Conservation (phyloP, 2,329 filamentous ascomycete genomes). For the Coleophoma eucalyptorum region DNA sequence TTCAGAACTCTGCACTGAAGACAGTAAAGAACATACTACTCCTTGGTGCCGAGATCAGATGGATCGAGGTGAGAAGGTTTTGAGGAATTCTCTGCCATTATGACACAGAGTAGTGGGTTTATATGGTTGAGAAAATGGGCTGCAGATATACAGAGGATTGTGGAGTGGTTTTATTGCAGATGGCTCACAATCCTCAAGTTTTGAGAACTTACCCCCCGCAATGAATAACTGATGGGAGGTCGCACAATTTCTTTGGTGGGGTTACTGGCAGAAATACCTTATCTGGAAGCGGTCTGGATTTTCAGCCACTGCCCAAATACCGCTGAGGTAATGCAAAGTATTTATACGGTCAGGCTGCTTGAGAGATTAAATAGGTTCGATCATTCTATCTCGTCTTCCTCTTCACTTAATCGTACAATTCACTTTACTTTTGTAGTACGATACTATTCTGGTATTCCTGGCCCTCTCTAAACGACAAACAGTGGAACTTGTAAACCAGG, state of each 20-base stretch:
- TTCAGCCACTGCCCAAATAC: not conserved
- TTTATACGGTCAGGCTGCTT: no score
- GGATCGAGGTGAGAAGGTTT: constrained; percentile 69
- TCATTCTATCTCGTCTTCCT: no score
- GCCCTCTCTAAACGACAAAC: constrained; percentile 25
- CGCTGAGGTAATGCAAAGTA: not conserved
- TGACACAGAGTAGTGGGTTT: not conserved
- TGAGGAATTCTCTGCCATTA: constrained; percentile 22
- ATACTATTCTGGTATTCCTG: constrained; percentile 26
- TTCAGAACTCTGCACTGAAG: not conserved
- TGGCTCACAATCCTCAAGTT: no score
- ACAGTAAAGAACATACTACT: constrained; percentile 62
- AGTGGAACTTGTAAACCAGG: constrained; percentile 18
- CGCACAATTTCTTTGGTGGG: not conserved
- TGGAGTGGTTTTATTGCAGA: no score
- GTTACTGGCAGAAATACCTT: constrained; percentile 1
- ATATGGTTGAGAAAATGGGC: not conserved
- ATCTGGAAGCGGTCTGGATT: not conserved
- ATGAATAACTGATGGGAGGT: constrained; percentile 1
- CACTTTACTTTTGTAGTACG: no score
- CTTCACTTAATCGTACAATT: not conserved
- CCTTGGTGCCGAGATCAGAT: constrained; percentile 76
- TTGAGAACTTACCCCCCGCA: no score
- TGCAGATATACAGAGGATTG: not conserved
- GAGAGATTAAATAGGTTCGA: no score